A percentile compares a stretch with the other conserved stretches of the same genome.
Evolutionary conservation across 257 asterid species (phyloP).

Genomic region (Petrea volubilis): DNA sequence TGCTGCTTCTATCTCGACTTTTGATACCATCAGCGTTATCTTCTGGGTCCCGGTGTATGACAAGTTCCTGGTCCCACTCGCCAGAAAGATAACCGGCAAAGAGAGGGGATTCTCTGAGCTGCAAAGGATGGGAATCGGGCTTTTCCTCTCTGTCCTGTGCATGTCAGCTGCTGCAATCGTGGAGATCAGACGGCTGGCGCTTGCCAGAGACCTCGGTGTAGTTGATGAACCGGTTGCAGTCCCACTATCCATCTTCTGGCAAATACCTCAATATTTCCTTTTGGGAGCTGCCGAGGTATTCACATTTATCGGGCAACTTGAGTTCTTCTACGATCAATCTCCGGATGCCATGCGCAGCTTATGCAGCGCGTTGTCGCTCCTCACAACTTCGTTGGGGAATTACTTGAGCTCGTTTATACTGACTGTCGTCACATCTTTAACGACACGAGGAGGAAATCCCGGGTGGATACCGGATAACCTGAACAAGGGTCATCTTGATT

Average conservation of each 20-base stretch:
- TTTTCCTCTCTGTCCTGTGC: constrained; percentile 64
- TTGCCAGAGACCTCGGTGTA: constrained; percentile 52
- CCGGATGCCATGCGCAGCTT: constrained; percentile 97
- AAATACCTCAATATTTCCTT: constrained; percentile 73
- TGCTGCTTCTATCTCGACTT: constrained; percentile 81
- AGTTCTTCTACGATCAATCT: constrained; percentile 90
- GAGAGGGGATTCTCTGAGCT: constrained; percentile 75
- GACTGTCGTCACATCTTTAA: constrained; percentile 64
- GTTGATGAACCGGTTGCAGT: constrained; percentile 45
- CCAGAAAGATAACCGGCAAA: constrained; percentile 66
- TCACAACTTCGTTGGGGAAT: constrained; percentile 69
- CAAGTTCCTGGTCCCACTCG: constrained; percentile 69
- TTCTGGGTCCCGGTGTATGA: constrained; percentile 91
- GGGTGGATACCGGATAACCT: constrained; percentile 96
- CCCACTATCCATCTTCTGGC: constrained; percentile 70
- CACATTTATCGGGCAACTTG: constrained; percentile 76
- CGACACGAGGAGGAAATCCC: constrained; percentile 62
- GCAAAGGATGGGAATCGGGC: constrained; percentile 89
- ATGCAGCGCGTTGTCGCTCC: constrained; percentile 75
- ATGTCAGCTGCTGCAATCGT: constrained; percentile 84
- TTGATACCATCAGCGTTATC: constrained; percentile 80
- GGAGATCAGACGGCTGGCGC: constrained; percentile 58
- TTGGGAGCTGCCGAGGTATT: constrained; percentile 86
- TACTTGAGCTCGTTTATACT: constrained; percentile 78
- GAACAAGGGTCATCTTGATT: constrained; percentile 81